phyloP scores from a whole-genome alignment of 495 filamentous ascomycete genomes.

The Podospora tetraspora region DNA sequence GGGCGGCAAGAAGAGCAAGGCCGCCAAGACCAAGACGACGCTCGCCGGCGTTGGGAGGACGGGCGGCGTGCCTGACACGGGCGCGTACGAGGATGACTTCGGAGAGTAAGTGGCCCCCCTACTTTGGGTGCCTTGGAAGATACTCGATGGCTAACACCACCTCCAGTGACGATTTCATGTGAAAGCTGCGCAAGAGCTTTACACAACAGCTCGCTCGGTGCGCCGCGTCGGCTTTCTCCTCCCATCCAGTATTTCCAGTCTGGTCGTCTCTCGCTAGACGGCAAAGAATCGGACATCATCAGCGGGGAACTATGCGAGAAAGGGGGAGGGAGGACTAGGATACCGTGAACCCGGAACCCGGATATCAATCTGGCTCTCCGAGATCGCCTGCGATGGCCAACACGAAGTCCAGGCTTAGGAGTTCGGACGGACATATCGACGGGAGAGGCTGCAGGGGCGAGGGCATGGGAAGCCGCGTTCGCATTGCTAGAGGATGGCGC shows the following conservation, averaged over 20 bases:
- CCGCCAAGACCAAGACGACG: conserved; percentile 85
- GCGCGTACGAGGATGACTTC: conserved; percentile 65
- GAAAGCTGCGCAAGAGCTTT: conserved; percentile 23
- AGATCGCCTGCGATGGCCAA: neutral
- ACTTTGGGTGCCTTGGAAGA: neutral
- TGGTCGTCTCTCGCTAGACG: neutral
- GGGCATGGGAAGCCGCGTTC: neutral
- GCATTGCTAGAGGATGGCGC: neutral
- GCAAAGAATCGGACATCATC: neutral
- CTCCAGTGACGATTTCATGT: conserved; percentile 49
- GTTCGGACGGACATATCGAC: neutral
- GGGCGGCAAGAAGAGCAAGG: conserved; percentile 93
- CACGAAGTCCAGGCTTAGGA: neutral
- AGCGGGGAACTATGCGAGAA: neutral
- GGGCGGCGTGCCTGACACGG: conserved; percentile 64
- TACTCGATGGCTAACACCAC: conserved; percentile 17
- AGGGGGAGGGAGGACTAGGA: neutral
- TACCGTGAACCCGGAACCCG: neutral
- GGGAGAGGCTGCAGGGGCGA: neutral
- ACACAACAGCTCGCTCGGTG: conserved; percentile 1
- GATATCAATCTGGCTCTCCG: neutral
- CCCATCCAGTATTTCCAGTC: neutral
- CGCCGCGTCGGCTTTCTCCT: conserved; percentile 4
- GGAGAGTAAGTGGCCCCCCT: conserved; percentile 61
- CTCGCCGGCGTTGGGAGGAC: conserved; percentile 58